Evolutionary conservation across 2,329 filamentous ascomycete species (phyloP), one percentile per base, ranked within the genome.

Genomic region (Exophiala lecanii-corni): DNA sequence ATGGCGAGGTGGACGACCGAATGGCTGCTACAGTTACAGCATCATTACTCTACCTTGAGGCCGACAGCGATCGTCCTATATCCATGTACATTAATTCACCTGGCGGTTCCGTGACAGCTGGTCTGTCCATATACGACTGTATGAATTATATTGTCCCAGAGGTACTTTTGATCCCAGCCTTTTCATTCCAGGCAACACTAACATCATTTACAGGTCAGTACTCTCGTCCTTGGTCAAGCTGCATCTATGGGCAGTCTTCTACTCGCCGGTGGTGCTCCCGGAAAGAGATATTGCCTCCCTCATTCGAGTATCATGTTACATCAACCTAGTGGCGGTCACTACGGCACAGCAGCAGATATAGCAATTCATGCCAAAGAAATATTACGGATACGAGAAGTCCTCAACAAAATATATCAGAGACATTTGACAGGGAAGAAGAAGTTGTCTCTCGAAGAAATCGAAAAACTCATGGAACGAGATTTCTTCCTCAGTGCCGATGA

Each of bases 321-420:
- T 68, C 92, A 98, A 63, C 92, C 94, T 1, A 81, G 85, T 2
- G 91, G 91, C 35, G 81, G 81, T 2, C 83, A 82, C 57, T 71
- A 70, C 32, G 81, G 81, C 9, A 79, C 83, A 53, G 81, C 81
- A 20, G 75, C 69, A 21, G 92, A 98, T 60, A 97, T 98, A 53
- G 78, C 94, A 36, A 97, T 98, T 51, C 94, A 98, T 61, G 92
- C 92, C 4, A 96, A 89, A 60, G 91, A 98, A 73, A 98, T 98
- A 43, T 74, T 97, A 62, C 75, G 89, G 45, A 83, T 95, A 42
- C 76, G 92, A 45, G 78, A 82, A 51, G 85, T 91, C 67, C 71
- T 96, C 57, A 97, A 98, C 64, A 75, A 82, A 67, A 97, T 98
- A 45, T 96, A 96, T 63, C 79, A 82, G 62, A 70, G 75, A 39